Base-by-base conservation (phyloP, 73 alveolate species). In the Tetrahymena elliotti region DNA sequence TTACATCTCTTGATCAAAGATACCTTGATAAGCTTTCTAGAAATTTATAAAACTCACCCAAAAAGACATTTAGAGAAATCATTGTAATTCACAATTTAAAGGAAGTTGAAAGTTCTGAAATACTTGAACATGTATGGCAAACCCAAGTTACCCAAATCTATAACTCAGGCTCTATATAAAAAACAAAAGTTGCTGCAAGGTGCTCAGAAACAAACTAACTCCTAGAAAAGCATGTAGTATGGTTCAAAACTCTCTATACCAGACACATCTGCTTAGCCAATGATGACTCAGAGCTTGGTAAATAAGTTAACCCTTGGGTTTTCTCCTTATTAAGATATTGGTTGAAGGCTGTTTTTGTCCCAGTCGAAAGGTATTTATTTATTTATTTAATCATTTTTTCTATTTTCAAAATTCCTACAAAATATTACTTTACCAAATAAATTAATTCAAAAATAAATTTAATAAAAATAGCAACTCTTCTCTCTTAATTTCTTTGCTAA, bases 251-350 rank as follows among this genome's bases (percentile, higher is more conserved):
- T 20, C 95, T 84, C 68, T 96, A 84, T 33, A 93, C 97, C 31
- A 96, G 97, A 96, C 97, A 96, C 93, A 95, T 96, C 92, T 84
- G 94, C 52, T 33, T 96, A 94, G 96, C 93, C 2, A 96, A 96
- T 93, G 95, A 94, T 52, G 94, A 92, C 31, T 94, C 96, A 22
- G 92, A 94, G 52, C 22, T 93, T 10, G 97, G 97, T 33, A 83
- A 83, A 93, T 37, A 92, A 83, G 93, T 94, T 0, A 96, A 96
- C 35, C 96, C 95, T 12, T 92, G 96, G 95, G 95, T 93, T 20
- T 93, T 96, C 93, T 83, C 95, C 16, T 52, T 96, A 15, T 83
- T 96, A 39, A 94, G 95, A 40, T 84, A 92, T 93, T 96, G 97
- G 97, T 82, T 96, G 18, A 93, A 96, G 35, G 54, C 95, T 53